phyloP scores from a whole-genome alignment of 176 grass and related monocot genomes.

The Poa pratensis region DNA sequence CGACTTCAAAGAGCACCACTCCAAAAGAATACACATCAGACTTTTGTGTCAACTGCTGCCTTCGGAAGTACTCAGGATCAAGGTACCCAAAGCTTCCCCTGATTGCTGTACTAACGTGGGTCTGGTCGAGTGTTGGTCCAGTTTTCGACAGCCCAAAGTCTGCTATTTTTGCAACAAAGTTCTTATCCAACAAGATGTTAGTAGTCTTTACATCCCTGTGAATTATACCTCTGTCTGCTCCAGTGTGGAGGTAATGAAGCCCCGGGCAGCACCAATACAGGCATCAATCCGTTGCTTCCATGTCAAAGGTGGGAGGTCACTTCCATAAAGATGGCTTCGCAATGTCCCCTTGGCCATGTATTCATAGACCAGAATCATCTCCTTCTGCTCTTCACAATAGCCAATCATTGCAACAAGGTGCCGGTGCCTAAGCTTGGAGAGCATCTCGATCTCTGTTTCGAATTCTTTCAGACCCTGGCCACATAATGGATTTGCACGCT shows the following conservation, averaged over 20 bases:
- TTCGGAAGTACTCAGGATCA: slow-evolving; percentile 89
- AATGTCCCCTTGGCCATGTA: slow-evolving; percentile 97
- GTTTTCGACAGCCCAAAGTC: slow-evolving; percentile 94
- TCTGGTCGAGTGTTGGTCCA: slow-evolving; percentile 90
- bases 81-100: slow-evolving; percentile 98
- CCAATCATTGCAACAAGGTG: slow-evolving; percentile 96
- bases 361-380: slow-evolving; percentile 97
- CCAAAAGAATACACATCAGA: slow-evolving; percentile 98
- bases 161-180: slow-evolving; percentile 91
- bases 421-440: slow-evolving; percentile 95
- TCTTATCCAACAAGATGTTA: slow-evolving; percentile 91
- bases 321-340: slow-evolving; percentile 89
- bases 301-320: slow-evolving; percentile 61
- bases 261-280: slow-evolving; percentile 85
- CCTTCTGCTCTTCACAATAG: slow-evolving; percentile 92
- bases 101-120: slow-evolving; percentile 95
- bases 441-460: slow-evolving; percentile 95
- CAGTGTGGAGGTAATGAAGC: slow-evolving; percentile 96
- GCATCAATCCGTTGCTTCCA: slow-evolving; percentile 89
- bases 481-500: slow-evolving; percentile 75
- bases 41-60: slow-evolving; percentile 93
- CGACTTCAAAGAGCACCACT: slow-evolving; percentile 91
- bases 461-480: slow-evolving; percentile 91
- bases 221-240: slow-evolving; percentile 88
- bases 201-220: slow-evolving; percentile 97